Evolutionary conservation across 2,329 filamentous ascomycete genomes (phyloP), one percentile per base, ranked within the genome.

Genomic region (Neonectria faginata): DNA sequence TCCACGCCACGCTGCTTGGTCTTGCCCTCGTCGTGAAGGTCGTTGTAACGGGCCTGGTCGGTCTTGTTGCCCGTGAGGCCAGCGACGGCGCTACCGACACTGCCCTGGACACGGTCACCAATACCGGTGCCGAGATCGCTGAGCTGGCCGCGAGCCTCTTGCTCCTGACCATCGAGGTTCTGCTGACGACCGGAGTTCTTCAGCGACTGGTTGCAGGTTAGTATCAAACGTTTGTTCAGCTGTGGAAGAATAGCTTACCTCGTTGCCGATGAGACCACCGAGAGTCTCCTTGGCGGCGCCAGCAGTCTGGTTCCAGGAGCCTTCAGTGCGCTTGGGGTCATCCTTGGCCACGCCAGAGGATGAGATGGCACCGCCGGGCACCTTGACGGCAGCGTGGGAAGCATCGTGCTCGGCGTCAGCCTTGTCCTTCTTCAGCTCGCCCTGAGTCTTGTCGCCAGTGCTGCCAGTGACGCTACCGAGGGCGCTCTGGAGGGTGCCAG

Each of bases 251-350:
- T 11, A 53, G 73, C 80, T 69, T 76, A 87, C 86, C 80, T 96
- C 91, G 68, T 88, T 89, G 65, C 94, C 95, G 27, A 95, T 70
- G 5, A 95, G 73, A 18, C 90, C 89, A 62, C 95, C 95, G 1
- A 96, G 68, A 5, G 89, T 83, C 78, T 97, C 93, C 84, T 97
- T 97, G 47, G 90, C 90, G 1, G 91, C 88, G 57, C 94, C 95
- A n/a, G 94, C 76, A 5, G 93, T 97, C 82, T 97, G 94, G 83
- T 97, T 93, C 89, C 91, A 97, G 18, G 86, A 85, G 47, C 95
- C 94, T 18, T 87, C 77, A 22, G 85, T 82, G 69, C 94, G 92
- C 77, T 95, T 84, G 11, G 89, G 83, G 79, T 92, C 84, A 79
- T 97, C 93, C 70, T 87, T 85, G 67, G 90, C 86, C 53, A 92